phyloP scores from a whole-genome alignment of 768 basidiomycete species.

The Termitomyces sp. region DNA sequence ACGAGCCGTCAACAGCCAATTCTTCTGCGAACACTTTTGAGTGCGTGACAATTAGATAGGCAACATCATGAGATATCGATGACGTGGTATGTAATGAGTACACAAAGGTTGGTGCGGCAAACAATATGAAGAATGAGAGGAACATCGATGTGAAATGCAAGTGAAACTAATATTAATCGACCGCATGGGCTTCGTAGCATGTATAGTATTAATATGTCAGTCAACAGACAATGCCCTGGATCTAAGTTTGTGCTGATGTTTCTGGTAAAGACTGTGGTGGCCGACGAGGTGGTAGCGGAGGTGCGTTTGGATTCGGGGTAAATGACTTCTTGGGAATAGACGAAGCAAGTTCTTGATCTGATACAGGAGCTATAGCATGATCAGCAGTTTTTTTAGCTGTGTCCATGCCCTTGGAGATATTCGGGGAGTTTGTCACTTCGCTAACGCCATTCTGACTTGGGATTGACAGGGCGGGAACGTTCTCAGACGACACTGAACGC shows the following conservation, averaged over 20 bases:
- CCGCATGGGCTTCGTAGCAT: neutral
- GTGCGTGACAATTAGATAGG: neutral
- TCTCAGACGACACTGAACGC: slow-evolving; percentile 8
- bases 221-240: neutral
- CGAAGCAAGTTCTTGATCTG: slow-evolving; percentile 2
- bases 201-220: neutral
- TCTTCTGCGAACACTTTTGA: neutral
- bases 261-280: slow-evolving; percentile 3
- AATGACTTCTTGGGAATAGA: neutral
- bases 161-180: neutral
- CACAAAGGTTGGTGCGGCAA: neutral
- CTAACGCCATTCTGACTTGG: neutral
- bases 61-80: neutral
- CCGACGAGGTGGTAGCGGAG: slow-evolving; percentile 19
- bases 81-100: neutral
- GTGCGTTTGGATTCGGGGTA: slow-evolving; percentile 10
- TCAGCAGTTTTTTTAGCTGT: neutral
- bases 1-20: too few relatives aligned
- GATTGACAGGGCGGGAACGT: neutral
- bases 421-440: neutral
- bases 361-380: neutral
- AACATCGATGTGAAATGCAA: neutral
- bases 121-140: neutral
- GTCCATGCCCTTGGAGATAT: neutral
- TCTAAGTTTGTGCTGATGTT: neutral